These are phyloP conservation scores for Saturnispora quitensis DNA, from an alignment of 805 yeast genomes.

Conservation along the genomic window DNA sequence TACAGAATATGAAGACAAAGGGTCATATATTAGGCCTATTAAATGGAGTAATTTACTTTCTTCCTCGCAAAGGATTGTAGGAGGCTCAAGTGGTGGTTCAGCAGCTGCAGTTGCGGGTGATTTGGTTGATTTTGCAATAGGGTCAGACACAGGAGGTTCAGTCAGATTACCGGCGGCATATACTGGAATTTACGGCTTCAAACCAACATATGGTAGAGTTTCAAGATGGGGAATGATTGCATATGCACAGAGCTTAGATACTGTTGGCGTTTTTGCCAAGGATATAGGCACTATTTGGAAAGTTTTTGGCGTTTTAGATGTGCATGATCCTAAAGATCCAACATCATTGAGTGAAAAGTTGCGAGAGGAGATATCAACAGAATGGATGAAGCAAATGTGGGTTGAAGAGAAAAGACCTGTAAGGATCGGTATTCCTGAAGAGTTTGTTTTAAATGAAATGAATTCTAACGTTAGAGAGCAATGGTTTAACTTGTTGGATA, in stretches of 20 bases:
- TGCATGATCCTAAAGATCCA: conserved; percentile 68
- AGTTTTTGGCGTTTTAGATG: conserved; percentile 51
- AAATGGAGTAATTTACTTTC: neutral
- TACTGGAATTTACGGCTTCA: conserved; percentile 77
- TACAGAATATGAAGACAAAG: conserved; percentile 16
- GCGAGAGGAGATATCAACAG: conserved; percentile 23
- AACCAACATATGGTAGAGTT: conserved; percentile 87
- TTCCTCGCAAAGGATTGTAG: conserved; percentile 39
- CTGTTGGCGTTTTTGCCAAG: conserved; percentile 75
- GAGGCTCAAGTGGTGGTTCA: conserved; percentile 95
- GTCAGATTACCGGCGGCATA: conserved; percentile 87
- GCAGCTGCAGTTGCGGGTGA: conserved; percentile 84
- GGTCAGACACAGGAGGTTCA: conserved; percentile 98
- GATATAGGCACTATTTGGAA: conserved; percentile 34
- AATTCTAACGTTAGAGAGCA: conserved; percentile 35
- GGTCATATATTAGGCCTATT: conserved; percentile 3
- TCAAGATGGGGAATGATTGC: conserved; percentile 90
- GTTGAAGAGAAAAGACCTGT: conserved; percentile 15
- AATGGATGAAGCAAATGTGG: conserved; percentile 5
- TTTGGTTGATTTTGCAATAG: conserved; percentile 66
- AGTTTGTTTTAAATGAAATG: conserved; percentile 51
- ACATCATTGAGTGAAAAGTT: conserved; percentile 41
- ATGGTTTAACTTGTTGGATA: conserved; percentile 39
- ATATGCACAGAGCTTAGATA: conserved; percentile 90
- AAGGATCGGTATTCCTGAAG: conserved; percentile 66